A percentile compares a stretch with the other conserved stretches of the same genome.
These are phyloP conservation scores for Pythium sukuiense DNA, from an alignment of 352 stramenopile species.

Conservation along the genomic window DNA sequence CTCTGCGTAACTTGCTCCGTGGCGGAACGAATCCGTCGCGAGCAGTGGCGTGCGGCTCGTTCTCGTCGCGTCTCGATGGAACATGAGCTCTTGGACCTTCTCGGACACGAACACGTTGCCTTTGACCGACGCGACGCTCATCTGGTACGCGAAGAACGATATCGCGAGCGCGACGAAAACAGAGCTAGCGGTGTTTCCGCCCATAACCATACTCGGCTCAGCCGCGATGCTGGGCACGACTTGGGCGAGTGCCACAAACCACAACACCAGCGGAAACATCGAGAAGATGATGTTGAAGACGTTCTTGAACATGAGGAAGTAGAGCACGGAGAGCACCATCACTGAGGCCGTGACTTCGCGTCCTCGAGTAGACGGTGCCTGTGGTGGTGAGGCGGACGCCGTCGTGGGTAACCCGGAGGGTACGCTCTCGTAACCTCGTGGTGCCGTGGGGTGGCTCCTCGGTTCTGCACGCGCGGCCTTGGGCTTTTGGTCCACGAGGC, in stretches of 20 bases:
- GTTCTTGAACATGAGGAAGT: conserved; percentile 73
- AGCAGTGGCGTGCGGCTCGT: conserved; percentile 19
- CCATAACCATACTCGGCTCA: conserved; percentile 13
- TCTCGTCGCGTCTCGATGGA: conserved; percentile 30
- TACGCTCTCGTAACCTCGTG: not conserved
- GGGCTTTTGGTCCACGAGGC: conserved; percentile 27
- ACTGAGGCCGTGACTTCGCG: conserved; percentile 56
- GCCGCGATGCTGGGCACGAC: conserved; percentile 30
- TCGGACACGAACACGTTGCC: conserved; percentile 46
- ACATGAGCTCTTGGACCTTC: conserved; percentile 45
- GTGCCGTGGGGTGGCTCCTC: not conserved
- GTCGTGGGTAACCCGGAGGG: conserved; percentile 7
- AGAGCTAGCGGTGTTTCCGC: conserved; percentile 17
- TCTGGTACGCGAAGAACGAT: conserved; percentile 64
- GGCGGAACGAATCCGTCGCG: conserved; percentile 10
- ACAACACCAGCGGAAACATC: conserved; percentile 44
- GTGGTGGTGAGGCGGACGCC: not conserved
- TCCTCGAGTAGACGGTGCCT: conserved; percentile 17
- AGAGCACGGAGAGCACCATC: conserved; percentile 65
- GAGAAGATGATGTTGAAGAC: conserved; percentile 61
- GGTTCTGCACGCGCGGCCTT: conserved; percentile 3
- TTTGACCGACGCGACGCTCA: conserved; percentile 44
- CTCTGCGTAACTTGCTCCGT: not conserved
- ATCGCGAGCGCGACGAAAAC: conserved; percentile 52
- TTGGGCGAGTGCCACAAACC: conserved; percentile 42